Evolutionary conservation across 306 rosid genomes (phyloP).

Genomic region (Cucurbita pepo): DNA sequence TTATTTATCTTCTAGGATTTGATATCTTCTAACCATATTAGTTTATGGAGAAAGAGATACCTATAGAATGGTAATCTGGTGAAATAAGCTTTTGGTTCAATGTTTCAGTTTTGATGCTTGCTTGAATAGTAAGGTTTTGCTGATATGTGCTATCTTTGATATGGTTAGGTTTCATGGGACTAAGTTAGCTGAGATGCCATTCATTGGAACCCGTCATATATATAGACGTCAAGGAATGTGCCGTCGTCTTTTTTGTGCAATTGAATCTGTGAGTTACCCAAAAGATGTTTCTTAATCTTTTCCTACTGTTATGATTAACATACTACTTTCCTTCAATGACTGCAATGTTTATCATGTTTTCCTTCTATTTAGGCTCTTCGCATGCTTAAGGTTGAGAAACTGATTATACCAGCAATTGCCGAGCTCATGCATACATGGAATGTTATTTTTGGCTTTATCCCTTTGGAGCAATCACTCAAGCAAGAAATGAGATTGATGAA

Average conservation of each 20-base stretch:
- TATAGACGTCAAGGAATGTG: slow-evolving; percentile 99
- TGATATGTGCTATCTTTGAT: slow-evolving; percentile 4
- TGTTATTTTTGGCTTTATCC: slow-evolving; percentile 59
- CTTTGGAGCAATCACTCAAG: slow-evolving; percentile 57
- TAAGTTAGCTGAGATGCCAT: slow-evolving; percentile 93
- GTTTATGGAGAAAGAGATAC: not conserved
- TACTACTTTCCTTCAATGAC: not conserved
- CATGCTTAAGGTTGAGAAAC: slow-evolving; percentile 65
- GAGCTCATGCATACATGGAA: slow-evolving; percentile 88
- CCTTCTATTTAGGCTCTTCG: slow-evolving; percentile 44
- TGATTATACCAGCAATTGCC: slow-evolving; percentile 86
- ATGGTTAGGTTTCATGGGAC: slow-evolving; percentile 84
- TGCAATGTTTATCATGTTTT: slow-evolving; percentile 1
- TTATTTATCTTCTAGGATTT: not conserved
- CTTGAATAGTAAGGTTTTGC: not conserved
- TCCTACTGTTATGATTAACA: not conserved
- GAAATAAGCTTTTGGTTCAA: not conserved
- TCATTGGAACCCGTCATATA: slow-evolving; percentile 88
- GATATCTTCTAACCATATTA: not conserved
- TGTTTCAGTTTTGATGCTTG: not conserved
- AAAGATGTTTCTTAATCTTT: slow-evolving; percentile 10
- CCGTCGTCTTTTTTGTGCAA: slow-evolving; percentile 78
- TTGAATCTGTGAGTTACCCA: slow-evolving; percentile 54
- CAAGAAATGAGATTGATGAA: slow-evolving; percentile 63
- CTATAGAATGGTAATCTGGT: not conserved